These are phyloP conservation scores for Hypholoma sublateritium DNA, from an alignment of 768 basidiomycete genomes.

Conservation along the genomic window DNA sequence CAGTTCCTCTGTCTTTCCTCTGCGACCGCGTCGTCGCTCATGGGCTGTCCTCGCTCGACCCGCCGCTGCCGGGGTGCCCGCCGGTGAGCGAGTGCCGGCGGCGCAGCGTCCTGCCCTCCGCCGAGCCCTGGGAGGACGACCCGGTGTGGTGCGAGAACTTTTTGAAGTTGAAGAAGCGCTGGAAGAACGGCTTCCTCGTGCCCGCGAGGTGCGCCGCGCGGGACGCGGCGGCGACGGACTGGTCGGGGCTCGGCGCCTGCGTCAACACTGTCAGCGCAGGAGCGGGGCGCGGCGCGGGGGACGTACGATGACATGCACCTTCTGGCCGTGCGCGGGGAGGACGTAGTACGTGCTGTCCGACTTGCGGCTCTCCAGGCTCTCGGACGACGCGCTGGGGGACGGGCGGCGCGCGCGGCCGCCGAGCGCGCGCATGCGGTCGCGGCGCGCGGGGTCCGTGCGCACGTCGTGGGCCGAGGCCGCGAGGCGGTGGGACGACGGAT, in stretches of 20 bases:
- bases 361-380: slow-evolving; percentile 47
- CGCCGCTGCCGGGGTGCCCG: background rate
- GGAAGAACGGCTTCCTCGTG: slow-evolving; percentile 58
- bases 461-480: slow-evolving; percentile 39
- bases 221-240: slow-evolving; percentile 58
- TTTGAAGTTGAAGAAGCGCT: slow-evolving; percentile 54
- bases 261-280: slow-evolving; percentile 1
- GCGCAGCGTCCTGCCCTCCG: slow-evolving; percentile 37
- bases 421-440: slow-evolving; percentile 17
- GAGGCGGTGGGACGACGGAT: slow-evolving; percentile 38
- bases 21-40: background rate
- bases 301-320: slow-evolving; percentile 73
- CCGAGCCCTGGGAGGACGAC: slow-evolving; percentile 35
- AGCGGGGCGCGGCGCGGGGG: background rate
- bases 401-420: slow-evolving; percentile 15
- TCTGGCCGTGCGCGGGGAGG: slow-evolving; percentile 69
- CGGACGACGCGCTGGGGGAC: slow-evolving; percentile 31
- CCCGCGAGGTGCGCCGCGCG: slow-evolving; percentile 47
- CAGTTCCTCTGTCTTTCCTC: background rate
- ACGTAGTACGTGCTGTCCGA: slow-evolving; percentile 78
- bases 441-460: slow-evolving; percentile 17
- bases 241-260: slow-evolving; percentile 42
- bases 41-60: background rate
- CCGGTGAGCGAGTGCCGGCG: slow-evolving; percentile 49
- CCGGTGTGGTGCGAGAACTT: slow-evolving; percentile 40